Conservation (phyloP, 2,329 filamentous ascomycete genomes). For the Tympanopsis confertula region DNA sequence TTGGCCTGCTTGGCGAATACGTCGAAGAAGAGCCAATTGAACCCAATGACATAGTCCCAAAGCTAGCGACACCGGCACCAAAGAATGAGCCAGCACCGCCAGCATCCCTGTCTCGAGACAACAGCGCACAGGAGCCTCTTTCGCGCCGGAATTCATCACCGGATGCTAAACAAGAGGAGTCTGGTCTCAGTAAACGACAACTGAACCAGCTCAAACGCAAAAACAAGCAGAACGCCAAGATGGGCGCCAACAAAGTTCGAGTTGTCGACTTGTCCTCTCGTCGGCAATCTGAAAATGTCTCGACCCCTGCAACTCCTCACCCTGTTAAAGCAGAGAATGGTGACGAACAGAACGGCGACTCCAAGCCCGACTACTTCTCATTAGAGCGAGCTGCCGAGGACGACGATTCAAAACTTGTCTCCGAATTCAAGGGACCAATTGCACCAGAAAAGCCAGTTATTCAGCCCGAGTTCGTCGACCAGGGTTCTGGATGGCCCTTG, state of each 20-base stretch:
- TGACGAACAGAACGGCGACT: conserved; percentile 45
- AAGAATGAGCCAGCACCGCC: conserved; percentile 7
- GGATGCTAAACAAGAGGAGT: conserved; percentile 41
- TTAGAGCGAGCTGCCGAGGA: conserved; percentile 66
- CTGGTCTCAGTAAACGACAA: conserved; percentile 77
- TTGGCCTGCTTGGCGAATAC: conserved; percentile 75
- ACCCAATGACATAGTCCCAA: conserved; percentile 43
- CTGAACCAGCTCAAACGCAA: conserved; percentile 92
- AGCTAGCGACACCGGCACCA: conserved; percentile 18
- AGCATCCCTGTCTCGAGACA: not conserved
- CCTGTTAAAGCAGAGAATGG: conserved; percentile 46
- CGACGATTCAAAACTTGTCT: conserved; percentile 83
- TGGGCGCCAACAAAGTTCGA: conserved; percentile 75
- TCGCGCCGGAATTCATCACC: conserved; percentile 20
- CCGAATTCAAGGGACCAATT: conserved; percentile 83
- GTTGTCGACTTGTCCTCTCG: conserved; percentile 43
- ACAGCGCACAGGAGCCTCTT: conserved; percentile 12
- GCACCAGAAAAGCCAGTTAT: conserved; percentile 58
- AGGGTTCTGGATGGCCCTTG: conserved; percentile 83
- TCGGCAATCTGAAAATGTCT: conserved; percentile 56
- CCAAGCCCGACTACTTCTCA: conserved; percentile 76
- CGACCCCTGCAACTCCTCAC: conserved; percentile 46
- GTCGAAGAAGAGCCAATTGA: conserved; percentile 74
- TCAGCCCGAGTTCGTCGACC: conserved; percentile 66
- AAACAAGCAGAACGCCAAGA: conserved; percentile 78